Base-by-base conservation (phyloP, 164 flowering plant genomes). In the Sextonia rubra region DNA sequence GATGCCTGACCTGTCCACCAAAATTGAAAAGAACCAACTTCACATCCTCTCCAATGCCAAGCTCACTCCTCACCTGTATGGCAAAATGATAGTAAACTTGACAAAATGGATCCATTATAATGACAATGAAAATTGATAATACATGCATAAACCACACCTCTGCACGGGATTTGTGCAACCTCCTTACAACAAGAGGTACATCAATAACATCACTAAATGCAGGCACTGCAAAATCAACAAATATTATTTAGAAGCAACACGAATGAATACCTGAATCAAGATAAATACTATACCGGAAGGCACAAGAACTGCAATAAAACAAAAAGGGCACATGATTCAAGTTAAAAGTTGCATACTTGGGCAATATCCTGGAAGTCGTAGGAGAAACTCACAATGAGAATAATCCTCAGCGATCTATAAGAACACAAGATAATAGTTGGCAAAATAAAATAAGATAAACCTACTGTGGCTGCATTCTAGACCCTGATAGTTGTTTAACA, bases 331-430 rank as follows among this genome's bases (percentile, higher is more conserved):
- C 26, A 25, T 12, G 30, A 7, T 29, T 24, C 14, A 3, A 64
- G 68, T 25, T 27, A 24, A n/a, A 48, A 61, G 30, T 64, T 25
- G 74, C 90, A 77, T 89, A 95, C 99, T 95, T 85, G 99, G 99
- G 81, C 98, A 91, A 80, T 95, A 91, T 80, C 99, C 99, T 24
- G 99, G 99, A 60, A 93, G 97, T 52, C 99, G 93, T 70, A 95
- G 88, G 23, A 95, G 82, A 76, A 91, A 93, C 77, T 93, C 97
- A 60, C 97, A 91, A 55, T 90, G 94, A 70, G 99, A 93, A 84
- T 93, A 95, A 83, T 93, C 99, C 78, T 95, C 98, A 68, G 99
- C 99, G 71, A 95, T 95, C 99, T 95, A 89, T 47, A 78, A 58
- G 64, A 77, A 69, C 44, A 8, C 11, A 4, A 37, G 44, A 37